These are phyloP conservation scores for Abelmoschus esculentus DNA, from an alignment of 345 rosid species.

Conservation along the genomic window DNA sequence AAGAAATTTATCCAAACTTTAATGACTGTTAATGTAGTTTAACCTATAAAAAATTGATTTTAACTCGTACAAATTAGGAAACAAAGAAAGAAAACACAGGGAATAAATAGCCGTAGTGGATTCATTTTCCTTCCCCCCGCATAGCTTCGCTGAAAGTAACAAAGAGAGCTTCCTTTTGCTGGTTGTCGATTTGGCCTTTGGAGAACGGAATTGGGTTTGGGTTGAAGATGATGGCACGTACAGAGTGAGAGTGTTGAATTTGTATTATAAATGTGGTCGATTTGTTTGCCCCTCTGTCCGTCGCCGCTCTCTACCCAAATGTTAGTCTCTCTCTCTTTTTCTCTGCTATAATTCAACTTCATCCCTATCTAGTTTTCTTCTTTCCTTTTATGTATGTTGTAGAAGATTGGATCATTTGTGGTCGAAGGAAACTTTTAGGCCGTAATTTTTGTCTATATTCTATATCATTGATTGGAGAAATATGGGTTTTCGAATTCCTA, in stretches of 20 bases:
- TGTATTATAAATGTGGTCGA: not conserved
- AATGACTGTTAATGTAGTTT: not conserved
- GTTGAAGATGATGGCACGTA: too few species aligned
- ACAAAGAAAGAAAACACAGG: not conserved
- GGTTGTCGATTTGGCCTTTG: too few species aligned
- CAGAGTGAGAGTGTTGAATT: too few species aligned
- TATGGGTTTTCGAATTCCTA: not conserved
- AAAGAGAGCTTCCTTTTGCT: too few species aligned
- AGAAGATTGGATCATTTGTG: not conserved
- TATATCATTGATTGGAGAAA: not conserved
- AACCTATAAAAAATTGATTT: not conserved
- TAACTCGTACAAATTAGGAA: too few species aligned
- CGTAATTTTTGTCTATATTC: not conserved
- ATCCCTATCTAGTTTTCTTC: too few species aligned
- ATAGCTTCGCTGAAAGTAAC: too few species aligned
- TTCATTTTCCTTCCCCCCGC: too few species aligned
- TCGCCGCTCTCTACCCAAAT: not conserved
- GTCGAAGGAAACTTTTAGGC: not conserved
- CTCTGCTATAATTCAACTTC: too few species aligned
- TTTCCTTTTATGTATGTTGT: too few species aligned
- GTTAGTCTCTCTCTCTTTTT: not conserved
- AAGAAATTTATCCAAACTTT: too few species aligned
- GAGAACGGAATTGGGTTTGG: not conserved
- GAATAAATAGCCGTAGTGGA: too few species aligned
- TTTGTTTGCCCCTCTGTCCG: not conserved